A percentile compares a stretch with the other conserved stretches of the same genome.
These are phyloP conservation scores for Lotmaria passim DNA, from an alignment of 208 protist genomes.

Conservation along the genomic window DNA sequence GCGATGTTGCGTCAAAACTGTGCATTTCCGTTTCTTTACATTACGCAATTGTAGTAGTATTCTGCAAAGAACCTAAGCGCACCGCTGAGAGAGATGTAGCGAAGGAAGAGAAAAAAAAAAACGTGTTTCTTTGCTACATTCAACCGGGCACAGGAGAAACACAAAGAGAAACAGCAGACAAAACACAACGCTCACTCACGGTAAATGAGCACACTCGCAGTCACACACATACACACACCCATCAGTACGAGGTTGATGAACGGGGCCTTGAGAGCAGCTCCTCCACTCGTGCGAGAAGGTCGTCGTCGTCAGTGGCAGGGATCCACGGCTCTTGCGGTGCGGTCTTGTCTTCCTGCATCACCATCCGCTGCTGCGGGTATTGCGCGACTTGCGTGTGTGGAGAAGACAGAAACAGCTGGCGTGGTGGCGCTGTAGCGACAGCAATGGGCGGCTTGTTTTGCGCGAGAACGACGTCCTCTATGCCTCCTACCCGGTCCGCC, in stretches of 20 bases:
- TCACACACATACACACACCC: not conserved
- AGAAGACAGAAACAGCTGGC: not conserved
- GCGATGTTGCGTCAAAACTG: not conserved
- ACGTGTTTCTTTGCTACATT: too few species aligned
- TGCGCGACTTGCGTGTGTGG: too few species aligned
- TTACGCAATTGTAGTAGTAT: too few species aligned
- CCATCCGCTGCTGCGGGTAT: not conserved
- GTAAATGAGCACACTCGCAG: too few species aligned
- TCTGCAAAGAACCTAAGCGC: too few species aligned
- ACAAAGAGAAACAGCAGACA: too few species aligned
- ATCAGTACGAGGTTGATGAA: not conserved
- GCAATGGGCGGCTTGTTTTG: not conserved
- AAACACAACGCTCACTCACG: too few species aligned
- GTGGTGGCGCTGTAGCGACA: not conserved
- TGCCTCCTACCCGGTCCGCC: not conserved
- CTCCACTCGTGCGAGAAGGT: conserved; percentile 7
- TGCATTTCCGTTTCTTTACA: not conserved
- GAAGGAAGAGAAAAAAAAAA: too few species aligned
- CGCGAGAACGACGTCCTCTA: not conserved
- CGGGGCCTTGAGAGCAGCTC: not conserved
- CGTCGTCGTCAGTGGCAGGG: conserved; percentile 10
- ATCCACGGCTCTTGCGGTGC: conserved; percentile 12
- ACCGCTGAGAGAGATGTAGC: too few species aligned
- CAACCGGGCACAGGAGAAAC: too few species aligned
- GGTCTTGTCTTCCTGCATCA: not conserved